Evolutionary conservation across 208 protist genomes (phyloP), one percentile per base, ranked within the genome.

Genomic region (Phytomonas sp.): DNA sequence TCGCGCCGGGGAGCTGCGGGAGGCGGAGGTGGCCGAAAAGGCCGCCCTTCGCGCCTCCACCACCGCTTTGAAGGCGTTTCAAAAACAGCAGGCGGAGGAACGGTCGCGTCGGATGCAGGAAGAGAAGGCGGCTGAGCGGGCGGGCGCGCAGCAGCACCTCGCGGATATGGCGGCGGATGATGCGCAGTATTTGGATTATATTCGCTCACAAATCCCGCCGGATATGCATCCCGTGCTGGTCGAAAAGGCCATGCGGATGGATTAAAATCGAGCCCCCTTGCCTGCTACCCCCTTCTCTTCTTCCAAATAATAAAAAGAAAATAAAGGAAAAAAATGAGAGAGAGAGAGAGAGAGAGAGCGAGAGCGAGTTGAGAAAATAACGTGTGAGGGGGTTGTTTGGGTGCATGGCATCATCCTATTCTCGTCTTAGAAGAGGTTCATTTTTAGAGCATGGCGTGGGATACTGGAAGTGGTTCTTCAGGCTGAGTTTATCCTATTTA

Each of bases 81-180:
- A 89, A 33, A 71, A 76, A 56, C 31, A 90, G 64, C 91, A 96
- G 74, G 86, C 86, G 4, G 78, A 60, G 29, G 84, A 96, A 71
- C 87, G 88, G 79, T 70, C 75, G 28, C 80, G 84, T 69, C 81
- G 90, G 32, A 75, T 74, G 2, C 78, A 70, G 20, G 80, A 70
- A 0, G 74, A 71, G 33, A 66, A 71, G n/a, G 80, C 85, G 71
- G 66, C 71, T 29, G 75, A 85, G 51, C 75, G 74, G 17, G 77
- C 85, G 17, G 75, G 84, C 59, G 66, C 66, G 23, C 70, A 70
- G 7, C 67, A 69, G 31, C 76, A 79, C 60, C 65, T 76, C 26
- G 79, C 80, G 31, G 67, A 70, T 17, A 65, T 76, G 71, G 75
- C 76, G 72, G 64, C 67, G n/a, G 88, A 94, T 28, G 84, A 92